Percentiles rank a stretch among this genome's conserved stretches.
Conservation (phyloP, 106 monocot genomes). For the Dactylorhiza incarnata region DNA sequence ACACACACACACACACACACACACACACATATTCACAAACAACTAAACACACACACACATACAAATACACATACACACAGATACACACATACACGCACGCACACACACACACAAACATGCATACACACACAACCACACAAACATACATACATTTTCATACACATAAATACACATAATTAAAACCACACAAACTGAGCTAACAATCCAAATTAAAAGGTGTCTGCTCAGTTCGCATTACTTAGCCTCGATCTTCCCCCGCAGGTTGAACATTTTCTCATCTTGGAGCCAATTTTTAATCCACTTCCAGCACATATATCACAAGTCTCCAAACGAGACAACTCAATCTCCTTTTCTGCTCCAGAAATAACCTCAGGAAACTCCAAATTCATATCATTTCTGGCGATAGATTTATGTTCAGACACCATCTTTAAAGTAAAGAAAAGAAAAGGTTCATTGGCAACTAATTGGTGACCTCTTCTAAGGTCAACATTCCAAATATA, state of each 20-base stretch:
- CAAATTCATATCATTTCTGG: conserved; percentile 84
- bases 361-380: conserved; percentile 85
- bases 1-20: no score
- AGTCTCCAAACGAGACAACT: conserved; percentile 87
- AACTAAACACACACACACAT: no score
- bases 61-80: no score
- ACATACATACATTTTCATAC: no score
- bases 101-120: no score
- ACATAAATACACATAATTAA: no score
- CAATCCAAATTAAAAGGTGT: conserved; percentile 95
- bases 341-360: conserved; percentile 91
- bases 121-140: no score
- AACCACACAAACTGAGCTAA: conserved; percentile 99
- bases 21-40: no score
- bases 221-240: conserved; percentile 98
- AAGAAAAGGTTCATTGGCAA: not conserved
- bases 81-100: no score
- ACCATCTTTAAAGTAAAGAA: not conserved
- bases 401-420: no score
- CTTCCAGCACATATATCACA: conserved; percentile 80
- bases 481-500: not conserved
- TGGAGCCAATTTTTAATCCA: conserved; percentile 83
- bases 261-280: conserved; percentile 81
- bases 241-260: conserved; percentile 98
- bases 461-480: not conserved